Evolutionary conservation across 2,329 filamentous ascomycete genomes (phyloP).

Genomic region (Blastomyces parvus): DNA sequence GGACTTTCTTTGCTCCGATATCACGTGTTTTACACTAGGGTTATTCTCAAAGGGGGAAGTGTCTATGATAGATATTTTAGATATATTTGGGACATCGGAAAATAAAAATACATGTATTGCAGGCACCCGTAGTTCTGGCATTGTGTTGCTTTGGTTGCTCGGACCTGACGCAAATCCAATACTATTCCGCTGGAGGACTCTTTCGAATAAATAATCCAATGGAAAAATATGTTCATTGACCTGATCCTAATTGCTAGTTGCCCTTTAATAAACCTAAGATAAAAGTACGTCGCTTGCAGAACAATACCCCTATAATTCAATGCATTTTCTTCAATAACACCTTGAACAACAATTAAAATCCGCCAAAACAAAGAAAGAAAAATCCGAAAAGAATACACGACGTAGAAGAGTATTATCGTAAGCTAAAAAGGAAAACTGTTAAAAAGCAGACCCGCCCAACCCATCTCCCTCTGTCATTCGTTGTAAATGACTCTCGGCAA

Average conservation of each 20-base stretch:
- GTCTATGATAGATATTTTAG: neutral
- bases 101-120: neutral
- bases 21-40: too few relatives aligned
- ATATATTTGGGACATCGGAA: neutral
- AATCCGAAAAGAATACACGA: neutral
- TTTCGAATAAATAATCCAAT: neutral
- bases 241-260: too few relatives aligned
- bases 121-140: neutral
- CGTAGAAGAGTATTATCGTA: neutral
- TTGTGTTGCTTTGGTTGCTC: too few relatives aligned
- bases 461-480: conserved; percentile 38
- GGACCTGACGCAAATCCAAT: too few relatives aligned
- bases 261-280: neutral
- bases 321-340: neutral
- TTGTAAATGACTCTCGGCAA: conserved; percentile 41
- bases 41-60: too few relatives aligned
- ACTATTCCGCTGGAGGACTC: neutral
- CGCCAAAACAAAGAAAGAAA: neutral
- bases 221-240: too few relatives aligned
- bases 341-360: neutral
- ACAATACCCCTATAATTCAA: neutral
- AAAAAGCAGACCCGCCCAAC: conserved; percentile 35
- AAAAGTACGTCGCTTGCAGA: neutral
- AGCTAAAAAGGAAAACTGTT: neutral
- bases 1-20: neutral